phyloP scores from a whole-genome alignment of 768 basidiomycete species.

The Dictyophora rubrovolvata region DNA sequence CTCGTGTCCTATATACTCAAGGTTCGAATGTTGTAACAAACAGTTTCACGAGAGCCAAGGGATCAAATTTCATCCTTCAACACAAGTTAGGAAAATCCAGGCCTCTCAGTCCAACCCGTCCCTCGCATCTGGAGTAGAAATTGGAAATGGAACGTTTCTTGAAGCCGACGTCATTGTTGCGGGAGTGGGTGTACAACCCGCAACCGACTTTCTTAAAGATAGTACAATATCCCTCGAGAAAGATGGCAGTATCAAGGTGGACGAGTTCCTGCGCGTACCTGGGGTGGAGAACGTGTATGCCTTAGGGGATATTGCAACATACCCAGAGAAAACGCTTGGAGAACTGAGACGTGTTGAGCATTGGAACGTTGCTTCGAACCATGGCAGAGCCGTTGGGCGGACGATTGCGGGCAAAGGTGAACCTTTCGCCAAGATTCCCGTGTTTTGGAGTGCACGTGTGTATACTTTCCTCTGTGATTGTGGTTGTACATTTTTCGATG shows the following conservation, averaged over 20 bases:
- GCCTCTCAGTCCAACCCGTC: slow-evolving; percentile 41
- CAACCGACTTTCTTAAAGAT: slow-evolving; percentile 68
- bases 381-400: slow-evolving; percentile 74
- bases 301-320: slow-evolving; percentile 76
- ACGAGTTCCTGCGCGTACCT: slow-evolving; percentile 58
- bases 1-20: not conserved
- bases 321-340: slow-evolving; percentile 50
- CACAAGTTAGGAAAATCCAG: slow-evolving; percentile 57
- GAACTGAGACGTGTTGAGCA: slow-evolving; percentile 63
- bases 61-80: slow-evolving; percentile 74
- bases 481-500: not conserved
- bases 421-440: slow-evolving; percentile 69
- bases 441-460: slow-evolving; percentile 88
- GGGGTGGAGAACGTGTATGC: slow-evolving; percentile 51
- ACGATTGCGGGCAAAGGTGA: slow-evolving; percentile 53
- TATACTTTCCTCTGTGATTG: slow-evolving; percentile 12
- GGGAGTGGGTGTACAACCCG: slow-evolving; percentile 80
- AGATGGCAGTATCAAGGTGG: slow-evolving; percentile 69
- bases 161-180: slow-evolving; percentile 72
- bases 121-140: slow-evolving; percentile 53
- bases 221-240: slow-evolving; percentile 50
- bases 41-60: slow-evolving; percentile 77
- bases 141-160: slow-evolving; percentile 50
- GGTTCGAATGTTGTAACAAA: not conserved
- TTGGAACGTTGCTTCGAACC: slow-evolving; percentile 89